phyloP scores from a whole-genome alignment of 2,329 filamentous ascomycete species.

The Trichoderma atroviride region DNA sequence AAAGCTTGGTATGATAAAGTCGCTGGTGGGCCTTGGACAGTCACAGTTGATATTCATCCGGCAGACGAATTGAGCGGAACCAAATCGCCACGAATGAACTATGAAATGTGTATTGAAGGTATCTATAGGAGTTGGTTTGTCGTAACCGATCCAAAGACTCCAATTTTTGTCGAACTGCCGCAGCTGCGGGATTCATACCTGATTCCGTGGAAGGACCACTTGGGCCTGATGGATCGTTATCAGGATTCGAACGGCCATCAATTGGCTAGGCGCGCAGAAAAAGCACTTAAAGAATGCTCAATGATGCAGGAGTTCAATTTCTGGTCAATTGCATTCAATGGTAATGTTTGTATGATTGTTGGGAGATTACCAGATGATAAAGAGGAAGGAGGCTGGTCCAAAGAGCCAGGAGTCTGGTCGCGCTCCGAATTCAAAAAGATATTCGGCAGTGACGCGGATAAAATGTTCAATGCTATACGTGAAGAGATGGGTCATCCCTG shows the following conservation, averaged over 20 bases:
- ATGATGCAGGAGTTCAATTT: background rate
- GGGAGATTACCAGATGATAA: background rate
- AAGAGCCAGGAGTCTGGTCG: too few relatives aligned
- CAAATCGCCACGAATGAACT: background rate
- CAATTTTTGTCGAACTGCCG: background rate
- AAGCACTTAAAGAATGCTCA: background rate
- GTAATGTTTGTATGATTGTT: background rate
- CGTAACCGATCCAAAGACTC: background rate
- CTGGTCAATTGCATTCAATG: background rate
- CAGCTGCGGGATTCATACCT: background rate
- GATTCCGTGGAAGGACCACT: background rate
- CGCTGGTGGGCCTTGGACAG: too few relatives aligned
- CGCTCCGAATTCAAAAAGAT: background rate
- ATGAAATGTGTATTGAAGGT: background rate
- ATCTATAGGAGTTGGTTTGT: slow-evolving; percentile 1
- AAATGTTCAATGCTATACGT: too few relatives aligned
- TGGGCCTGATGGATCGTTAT: background rate
- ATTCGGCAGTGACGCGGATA: too few relatives aligned
- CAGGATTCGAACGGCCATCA: background rate
- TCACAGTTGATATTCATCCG: too few relatives aligned
- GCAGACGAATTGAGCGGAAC: too few relatives aligned
- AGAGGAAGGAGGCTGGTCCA: background rate
- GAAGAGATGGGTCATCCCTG: too few relatives aligned
- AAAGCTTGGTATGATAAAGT: too few relatives aligned
- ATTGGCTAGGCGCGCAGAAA: background rate